Conservation (phyloP, 2,329 filamentous ascomycete species). For the Tolypocladium endophyticum region DNA sequence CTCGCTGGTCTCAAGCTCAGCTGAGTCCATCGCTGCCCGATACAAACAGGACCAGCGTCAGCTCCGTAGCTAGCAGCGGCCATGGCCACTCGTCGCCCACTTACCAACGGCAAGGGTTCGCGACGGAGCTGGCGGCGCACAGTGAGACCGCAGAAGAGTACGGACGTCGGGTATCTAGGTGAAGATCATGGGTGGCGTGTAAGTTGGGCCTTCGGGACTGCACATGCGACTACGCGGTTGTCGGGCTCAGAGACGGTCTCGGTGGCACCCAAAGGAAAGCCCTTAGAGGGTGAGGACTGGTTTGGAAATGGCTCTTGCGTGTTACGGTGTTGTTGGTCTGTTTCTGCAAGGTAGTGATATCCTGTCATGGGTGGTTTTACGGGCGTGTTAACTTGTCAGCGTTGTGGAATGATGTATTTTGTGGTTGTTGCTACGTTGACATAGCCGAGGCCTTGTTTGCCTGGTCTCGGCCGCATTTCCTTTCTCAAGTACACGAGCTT, state of each 20-base stretch:
- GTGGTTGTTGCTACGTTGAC: neutral
- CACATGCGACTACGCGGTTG: neutral
- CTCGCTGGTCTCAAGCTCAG: conserved; percentile 29
- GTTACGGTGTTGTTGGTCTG: neutral
- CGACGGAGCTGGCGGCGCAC: conserved; percentile 35
- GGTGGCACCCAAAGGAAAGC: neutral
- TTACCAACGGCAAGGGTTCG: conserved; percentile 28
- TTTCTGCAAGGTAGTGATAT: neutral
- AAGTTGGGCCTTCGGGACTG: neutral
- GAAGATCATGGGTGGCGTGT: neutral
- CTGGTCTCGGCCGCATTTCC: neutral
- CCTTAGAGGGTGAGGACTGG: neutral
- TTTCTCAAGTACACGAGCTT: too few species aligned
- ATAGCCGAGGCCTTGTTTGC: neutral
- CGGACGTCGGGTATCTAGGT: neutral
- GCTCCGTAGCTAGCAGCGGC: conserved; percentile 13
- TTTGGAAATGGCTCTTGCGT: neutral
- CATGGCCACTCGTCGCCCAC: conserved; percentile 24
- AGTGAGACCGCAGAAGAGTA: conserved; percentile 36
- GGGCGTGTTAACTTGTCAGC: neutral
- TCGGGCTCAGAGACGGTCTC: neutral
- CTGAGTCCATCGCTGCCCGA: conserved; percentile 13
- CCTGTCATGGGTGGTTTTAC: neutral
- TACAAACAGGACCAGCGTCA: conserved; percentile 14
- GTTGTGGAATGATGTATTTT: neutral